Percentiles rank a stretch among this genome's conserved stretches.
Conservation (phyloP, 2,329 filamentous ascomycete genomes). For the Alternaria tenuissima region DNA sequence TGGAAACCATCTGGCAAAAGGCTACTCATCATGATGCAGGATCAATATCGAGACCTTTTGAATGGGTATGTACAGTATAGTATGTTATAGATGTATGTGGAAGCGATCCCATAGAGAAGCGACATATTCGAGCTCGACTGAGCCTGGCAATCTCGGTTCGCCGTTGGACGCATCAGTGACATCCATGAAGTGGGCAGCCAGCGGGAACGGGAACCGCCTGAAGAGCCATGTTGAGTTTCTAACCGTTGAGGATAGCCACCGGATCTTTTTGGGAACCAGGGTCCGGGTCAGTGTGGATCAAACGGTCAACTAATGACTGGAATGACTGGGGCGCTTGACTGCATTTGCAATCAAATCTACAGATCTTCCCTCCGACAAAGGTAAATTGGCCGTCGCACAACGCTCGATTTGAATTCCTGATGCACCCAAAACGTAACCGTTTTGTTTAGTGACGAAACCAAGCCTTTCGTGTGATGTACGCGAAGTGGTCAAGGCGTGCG, state of each 20-base stretch:
- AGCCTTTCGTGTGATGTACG: not conserved
- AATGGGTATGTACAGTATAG: not conserved
- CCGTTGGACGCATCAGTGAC: not conserved
- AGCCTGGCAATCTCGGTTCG: not conserved
- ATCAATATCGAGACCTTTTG: not conserved
- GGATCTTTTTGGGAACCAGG: not conserved
- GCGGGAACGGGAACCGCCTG: not conserved
- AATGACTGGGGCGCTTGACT: constrained; percentile 3
- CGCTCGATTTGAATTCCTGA: not conserved
- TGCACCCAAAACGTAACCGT: not conserved
- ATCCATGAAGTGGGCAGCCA: not conserved
- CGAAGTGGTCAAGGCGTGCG: not conserved
- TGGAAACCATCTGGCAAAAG: constrained; percentile 3
- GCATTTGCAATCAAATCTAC: not conserved
- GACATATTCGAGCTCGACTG: not conserved
- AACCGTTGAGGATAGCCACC: constrained; percentile 3
- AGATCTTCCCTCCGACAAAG: not conserved
- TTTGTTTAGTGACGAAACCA: not conserved
- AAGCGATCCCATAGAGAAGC: not conserved
- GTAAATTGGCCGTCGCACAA: not conserved
- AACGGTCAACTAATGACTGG: not conserved
- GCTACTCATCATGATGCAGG: not conserved
- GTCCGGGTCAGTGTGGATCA: not conserved
- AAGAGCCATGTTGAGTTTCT: not conserved
- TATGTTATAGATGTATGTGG: not conserved